Evolutionary conservation across 805 yeast genomes (phyloP), one percentile per base, ranked within the genome.

Genomic region (Yamadazyma sp.): DNA sequence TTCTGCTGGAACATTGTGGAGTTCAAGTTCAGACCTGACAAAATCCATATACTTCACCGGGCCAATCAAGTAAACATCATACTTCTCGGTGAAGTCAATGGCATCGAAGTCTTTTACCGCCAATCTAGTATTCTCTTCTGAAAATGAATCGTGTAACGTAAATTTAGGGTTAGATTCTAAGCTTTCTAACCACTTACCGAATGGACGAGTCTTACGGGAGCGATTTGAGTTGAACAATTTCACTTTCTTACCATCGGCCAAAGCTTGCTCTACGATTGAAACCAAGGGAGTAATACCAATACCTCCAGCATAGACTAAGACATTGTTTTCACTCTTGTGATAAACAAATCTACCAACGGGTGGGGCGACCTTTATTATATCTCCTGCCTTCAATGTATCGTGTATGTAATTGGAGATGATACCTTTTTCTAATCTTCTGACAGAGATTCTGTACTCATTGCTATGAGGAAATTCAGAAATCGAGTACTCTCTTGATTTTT

Each of bases 261-360:
- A 52, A 6, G 65, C 72, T 6, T 50, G 34, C 49, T 76, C 76
- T 13, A 70, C 52, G 52, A 80, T 71, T 5, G 85, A 65, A 22
- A 82, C 48, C 21, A 78, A 40, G 22, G 89, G 88, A 5, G 88
- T 82, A 35, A 78, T 75, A 44, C 87, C 88, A 39, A 79, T 77
- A 37, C 88, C 89, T 32, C 80, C 84, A 14, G 77, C 67, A 38
- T 79, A 59, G 19, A 80, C 54, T 1, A 71, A 46, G 15, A 59
- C 64, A 25, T 50, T 53, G 11, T 47, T 49, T 4, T 40, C 35
- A 11, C 57, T 45, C 20, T 64, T 61, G 13, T 48, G 39, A 41
- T 62, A 65, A 3, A 58, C 52, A 42, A 80, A 67, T 32, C 70
- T 69, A 24, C 88, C 89, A 16, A 69, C 64, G 23, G 89, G 89